Conservation (phyloP, 768 basidiomycete species). For the Phylloporus arenicola region DNA sequence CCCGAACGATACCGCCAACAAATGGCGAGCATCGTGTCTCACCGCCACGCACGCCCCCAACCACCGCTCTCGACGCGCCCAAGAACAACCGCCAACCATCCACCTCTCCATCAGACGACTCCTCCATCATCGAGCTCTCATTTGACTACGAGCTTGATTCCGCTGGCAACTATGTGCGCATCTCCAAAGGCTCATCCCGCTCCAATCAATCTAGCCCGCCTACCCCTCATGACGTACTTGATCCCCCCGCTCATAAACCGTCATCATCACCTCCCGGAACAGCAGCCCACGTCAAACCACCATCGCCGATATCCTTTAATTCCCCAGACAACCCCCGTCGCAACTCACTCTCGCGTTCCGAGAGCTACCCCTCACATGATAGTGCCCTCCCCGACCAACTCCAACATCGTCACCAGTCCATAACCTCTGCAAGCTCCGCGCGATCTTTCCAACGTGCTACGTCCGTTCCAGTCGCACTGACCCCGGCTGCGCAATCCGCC, state of each 20-base stretch:
- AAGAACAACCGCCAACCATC: constrained; percentile 30
- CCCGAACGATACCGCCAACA: constrained; percentile 26
- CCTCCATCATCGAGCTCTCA: constrained; percentile 43
- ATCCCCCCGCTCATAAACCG: constrained; percentile 21
- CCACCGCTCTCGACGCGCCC: constrained; percentile 24
- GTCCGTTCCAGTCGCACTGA: constrained; percentile 49
- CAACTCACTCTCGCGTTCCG: constrained; percentile 58
- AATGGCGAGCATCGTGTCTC: constrained; percentile 28
- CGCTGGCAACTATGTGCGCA: constrained; percentile 40
- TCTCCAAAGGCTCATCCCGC: constrained; percentile 40
- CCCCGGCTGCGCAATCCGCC: constrained; percentile 26
- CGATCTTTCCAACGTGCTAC: constrained; percentile 64
- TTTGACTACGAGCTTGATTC: constrained; percentile 45
- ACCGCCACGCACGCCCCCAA: constrained; percentile 28
- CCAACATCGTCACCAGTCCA: constrained; percentile 27
- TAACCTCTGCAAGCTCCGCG: constrained; percentile 17
- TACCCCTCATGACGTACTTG: constrained; percentile 35
- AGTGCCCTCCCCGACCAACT: constrained; percentile 26
- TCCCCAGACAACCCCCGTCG: constrained; percentile 39
- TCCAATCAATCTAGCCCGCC: constrained; percentile 37
- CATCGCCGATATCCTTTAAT: constrained; percentile 32
- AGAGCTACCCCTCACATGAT: constrained; percentile 51
- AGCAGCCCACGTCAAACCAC: constrained; percentile 22
- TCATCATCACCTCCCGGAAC: constrained; percentile 22
- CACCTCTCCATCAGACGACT: constrained; percentile 40